Evolutionary conservation across 495 filamentous ascomycete species (phyloP), one percentile per base, ranked within the genome.

Genomic region (Schizothecium vesticola): DNA sequence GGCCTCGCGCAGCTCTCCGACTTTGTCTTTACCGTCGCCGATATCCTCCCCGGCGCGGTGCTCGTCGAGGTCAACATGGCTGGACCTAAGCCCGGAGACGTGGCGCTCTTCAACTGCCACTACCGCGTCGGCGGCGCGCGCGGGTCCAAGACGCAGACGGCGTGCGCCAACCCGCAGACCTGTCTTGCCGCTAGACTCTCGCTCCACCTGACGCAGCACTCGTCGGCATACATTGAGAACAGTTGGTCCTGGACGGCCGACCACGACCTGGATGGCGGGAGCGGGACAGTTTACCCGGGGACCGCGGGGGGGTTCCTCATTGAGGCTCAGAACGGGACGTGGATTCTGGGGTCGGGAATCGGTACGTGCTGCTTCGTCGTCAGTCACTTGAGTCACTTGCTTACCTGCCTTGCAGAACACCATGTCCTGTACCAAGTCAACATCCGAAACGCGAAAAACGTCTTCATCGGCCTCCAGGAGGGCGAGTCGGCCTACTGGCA

Each of bases 171-270:
- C 56, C 29, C 78, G 16, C 71, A 63, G 0, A 71, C 61, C 0
- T 90, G 87, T 70, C 83, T 82, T 72, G 88, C 84, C 10, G 86
- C 91, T 1, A 89, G 91, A 81, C 79, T 92, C 76, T 81, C 89
- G 12, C 74, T 94, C 24, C 90, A 92, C 71, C 77, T 93, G 51
- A 90, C 89, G 4, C 74, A 82, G 43, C 76, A 82, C 24, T 87
- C 81, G 2, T 86, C 83, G 51, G 80, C 87, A 12, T 92, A 92
- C 71, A 73, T 91, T 24, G 91, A 92, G 78, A 92, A 93, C 74
- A 84, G 83, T 59, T 93, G 92, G 91, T 87, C 87, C 71, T 94
- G 91, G 91, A 89, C 90, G 22, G 85, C 91, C 0, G 91, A 94
- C 72, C 91, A 94, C 78, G 91, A 91, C 69, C 85, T 94, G 43